Evolutionary conservation across 208 protist genomes (phyloP).

Genomic region (Trypanosoma brucei): DNA sequence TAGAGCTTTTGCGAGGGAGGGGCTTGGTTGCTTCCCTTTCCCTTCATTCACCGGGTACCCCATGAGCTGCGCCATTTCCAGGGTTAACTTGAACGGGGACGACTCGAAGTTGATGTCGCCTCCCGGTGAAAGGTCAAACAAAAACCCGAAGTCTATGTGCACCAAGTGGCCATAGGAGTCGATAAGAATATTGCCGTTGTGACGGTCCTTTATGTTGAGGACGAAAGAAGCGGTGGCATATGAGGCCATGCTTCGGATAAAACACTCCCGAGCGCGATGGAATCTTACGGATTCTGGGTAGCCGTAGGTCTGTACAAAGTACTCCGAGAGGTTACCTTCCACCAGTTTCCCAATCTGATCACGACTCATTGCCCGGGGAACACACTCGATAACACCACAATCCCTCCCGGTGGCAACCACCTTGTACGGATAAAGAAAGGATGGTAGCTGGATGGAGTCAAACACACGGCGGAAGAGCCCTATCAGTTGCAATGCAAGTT

Average conservation of each 20-base stretch:
- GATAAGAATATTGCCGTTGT: conserved; percentile 95
- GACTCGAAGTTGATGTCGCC: conserved; percentile 94
- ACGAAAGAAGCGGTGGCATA: conserved; percentile 95
- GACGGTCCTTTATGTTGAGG: conserved; percentile 93
- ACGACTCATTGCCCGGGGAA: conserved; percentile 80
- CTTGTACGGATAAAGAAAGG: conserved; percentile 91
- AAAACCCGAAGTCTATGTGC: conserved; percentile 98
- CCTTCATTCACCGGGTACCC: conserved; percentile 65
- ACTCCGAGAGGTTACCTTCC: conserved; percentile 85
- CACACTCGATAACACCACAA: conserved; percentile 91
- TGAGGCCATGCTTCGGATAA: conserved; percentile 87
- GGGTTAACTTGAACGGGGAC: conserved; percentile 91
- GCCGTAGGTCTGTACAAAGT: conserved; percentile 91
- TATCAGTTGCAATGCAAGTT: conserved; percentile 92
- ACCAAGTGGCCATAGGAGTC: conserved; percentile 89
- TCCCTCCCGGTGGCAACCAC: conserved; percentile 86
- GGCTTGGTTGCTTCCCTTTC: conserved; percentile 47
- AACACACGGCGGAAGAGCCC: conserved; percentile 84
- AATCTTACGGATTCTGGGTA: conserved; percentile 75
- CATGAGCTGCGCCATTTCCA: conserved; percentile 92
- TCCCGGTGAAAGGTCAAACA: conserved; percentile 93
- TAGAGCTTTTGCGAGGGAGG: conserved; percentile 54
- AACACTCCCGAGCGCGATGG: conserved; percentile 85
- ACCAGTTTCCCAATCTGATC: conserved; percentile 90
- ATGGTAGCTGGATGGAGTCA: conserved; percentile 65